Base-by-base conservation (phyloP, 2,329 filamentous ascomycete genomes). In the Sphaerulina vaccinii region DNA sequence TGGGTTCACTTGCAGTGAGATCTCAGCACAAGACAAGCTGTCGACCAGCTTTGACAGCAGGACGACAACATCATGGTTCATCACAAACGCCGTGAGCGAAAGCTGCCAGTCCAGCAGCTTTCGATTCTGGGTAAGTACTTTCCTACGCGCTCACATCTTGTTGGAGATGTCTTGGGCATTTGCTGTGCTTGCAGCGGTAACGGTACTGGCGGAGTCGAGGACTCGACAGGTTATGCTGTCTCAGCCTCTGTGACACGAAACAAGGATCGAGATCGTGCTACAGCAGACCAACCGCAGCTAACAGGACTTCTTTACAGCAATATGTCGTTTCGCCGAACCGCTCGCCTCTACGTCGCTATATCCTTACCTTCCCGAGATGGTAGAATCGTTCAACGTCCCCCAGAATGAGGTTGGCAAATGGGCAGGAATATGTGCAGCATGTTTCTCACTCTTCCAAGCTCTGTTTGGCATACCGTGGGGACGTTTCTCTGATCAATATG, bases 341-440 rank as follows among this genome's bases (percentile, higher is more conserved):
- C 90, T 96, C 62, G 89, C 91, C 48, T 81, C 95, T 57, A 96
- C 90, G 2, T 92, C 88, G 67, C 91, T 96, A 70, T 95, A 92
- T 65, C 91, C 91, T 10, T 96, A 96, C 85, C 61, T 95, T 81
- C 53, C 91, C 85, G 87, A 91, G 70, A 93, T 95, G 87, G 87
- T 95, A 51, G 80, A 85, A 61, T 86, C 83, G 66, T 90, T 95
- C 58, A 84, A 86, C 8, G 76, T 95, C 13, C 77, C 81, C 6
- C 79, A 83, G 59, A 81, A 86, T 60, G 78, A 89, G 38, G 81
- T 95, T 19, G 87, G 88, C 36, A 86, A 84, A 72, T 95, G 92
- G 73, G 87, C 91, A 18, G 91, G 91, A 44, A 81, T 95, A 66
- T 89, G 93, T 61, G 91, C 89, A 5, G 85, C 90, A 61, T 88